Percentiles rank a stretch among this genome's conserved stretches.
Evolutionary conservation across 768 basidiomycete species (phyloP).

Genomic region (Suillus lakei): DNA sequence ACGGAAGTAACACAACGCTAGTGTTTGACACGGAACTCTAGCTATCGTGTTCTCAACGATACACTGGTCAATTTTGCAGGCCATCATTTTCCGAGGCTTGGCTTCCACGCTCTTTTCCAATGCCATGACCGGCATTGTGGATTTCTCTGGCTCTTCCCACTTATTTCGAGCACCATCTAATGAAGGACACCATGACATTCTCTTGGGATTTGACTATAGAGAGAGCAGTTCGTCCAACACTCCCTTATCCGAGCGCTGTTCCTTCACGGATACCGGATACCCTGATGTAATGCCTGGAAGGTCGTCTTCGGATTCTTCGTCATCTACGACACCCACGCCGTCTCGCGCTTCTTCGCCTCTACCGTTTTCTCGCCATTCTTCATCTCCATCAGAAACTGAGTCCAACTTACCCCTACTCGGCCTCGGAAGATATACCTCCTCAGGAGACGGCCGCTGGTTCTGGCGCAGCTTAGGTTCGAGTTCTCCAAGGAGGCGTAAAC

Average conservation of each 20-base stretch:
- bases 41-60: not conserved
- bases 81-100: constrained; percentile 6
- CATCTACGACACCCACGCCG: constrained; percentile 55
- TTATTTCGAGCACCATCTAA: constrained; percentile 14
- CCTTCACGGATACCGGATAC: constrained; percentile 22
- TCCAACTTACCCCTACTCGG: constrained; percentile 50
- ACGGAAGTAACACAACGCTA: not conserved
- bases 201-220: constrained; percentile 49
- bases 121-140: constrained; percentile 24
- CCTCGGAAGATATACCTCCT: constrained; percentile 35
- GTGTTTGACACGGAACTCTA: not conserved
- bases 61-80: not conserved
- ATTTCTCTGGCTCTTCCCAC: constrained; percentile 18
- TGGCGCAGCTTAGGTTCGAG: constrained; percentile 57
- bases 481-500: constrained; percentile 55
- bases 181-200: constrained; percentile 52
- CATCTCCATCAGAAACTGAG: constrained; percentile 66
- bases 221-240: constrained; percentile 27
- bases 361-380: constrained; percentile 56
- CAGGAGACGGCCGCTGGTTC: constrained; percentile 50
- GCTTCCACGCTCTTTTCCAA: constrained; percentile 11
- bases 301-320: constrained; percentile 32
- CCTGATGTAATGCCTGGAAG: constrained; percentile 26
- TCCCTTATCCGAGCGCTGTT: constrained; percentile 15
- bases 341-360: constrained; percentile 69